Base-by-base conservation (phyloP, 2,329 filamentous ascomycete genomes). In the Botrytis sinoallii region DNA sequence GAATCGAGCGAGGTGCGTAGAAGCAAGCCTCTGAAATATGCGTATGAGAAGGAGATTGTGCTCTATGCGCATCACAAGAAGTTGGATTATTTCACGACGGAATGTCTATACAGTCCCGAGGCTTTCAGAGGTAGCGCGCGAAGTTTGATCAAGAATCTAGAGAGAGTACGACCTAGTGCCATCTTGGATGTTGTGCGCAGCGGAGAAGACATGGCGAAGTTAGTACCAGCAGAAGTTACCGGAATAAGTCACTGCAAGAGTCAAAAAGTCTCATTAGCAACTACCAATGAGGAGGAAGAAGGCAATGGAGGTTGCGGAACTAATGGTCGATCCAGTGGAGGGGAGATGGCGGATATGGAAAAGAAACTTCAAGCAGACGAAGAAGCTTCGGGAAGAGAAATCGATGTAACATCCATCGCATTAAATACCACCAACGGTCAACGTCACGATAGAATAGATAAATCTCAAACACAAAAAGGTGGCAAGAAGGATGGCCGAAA, bases 1-100 rank as follows among this genome's bases (percentile, higher is more conserved):
- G 85, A 90, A 46, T 88, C 87, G n/a, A 94, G 93, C 74, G 94
- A 97, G 75, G 95, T 98, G 77, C 97, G 97, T 85, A 89, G 96
- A 77, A 97, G 93, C 84, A 99, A 99, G 84, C 96, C 96, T 22
- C 87, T 99, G 64, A 98, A 99, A 83, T 99, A 98, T 82, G 95
- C 95, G 1, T 99, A 98, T 81, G 96, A 99, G 82, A 99, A 99
- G 84, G 96, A 99, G 82, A 99, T 99, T 77, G 96, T 99, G 29
- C 87, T 99, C 9, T 99, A 99, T 81, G 96, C 96, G 8, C 93
- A 98, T 81, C 94, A 99, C 85, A 97, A 96, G 83, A 95, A 95
- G 82, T 86, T 99, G 76, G 95, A 98, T 81, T 99, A 99, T 84
- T 99, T 99, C 84, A 97, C 91, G 80, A 99, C 96, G 0, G 96